Evolutionary conservation across 1,284 basidiomycete species (phyloP), one percentile per base, ranked within the genome.

Genomic region (Leccinum fallax): DNA sequence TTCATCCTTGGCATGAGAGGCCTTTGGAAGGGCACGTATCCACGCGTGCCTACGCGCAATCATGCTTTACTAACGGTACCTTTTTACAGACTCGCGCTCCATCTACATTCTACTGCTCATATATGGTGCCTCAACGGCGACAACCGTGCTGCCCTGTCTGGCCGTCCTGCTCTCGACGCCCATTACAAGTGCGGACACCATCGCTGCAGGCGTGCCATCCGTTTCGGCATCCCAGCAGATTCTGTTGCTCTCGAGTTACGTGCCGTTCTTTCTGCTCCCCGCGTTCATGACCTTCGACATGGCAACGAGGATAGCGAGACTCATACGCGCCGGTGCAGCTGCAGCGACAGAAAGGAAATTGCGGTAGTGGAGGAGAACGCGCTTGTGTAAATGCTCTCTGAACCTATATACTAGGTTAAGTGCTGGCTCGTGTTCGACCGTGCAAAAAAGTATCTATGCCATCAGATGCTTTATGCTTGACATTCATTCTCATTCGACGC

Each of bases 51-150:
- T 46, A 13, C 19, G 13, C 19, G 1, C 43, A 46, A 19, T 21
- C 11, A 19, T 19, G 19, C 19, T 19, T 46, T 46, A 13, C 43
- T 46, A 21, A 46, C 19, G 11, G 19, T 21, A 11, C 43, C 43
- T 46, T 30, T 56, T 24, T 65, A 60, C 67, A 86, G 87, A 77
- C 63, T 81, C 76, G 3, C 75, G 69, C 7, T 68, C 71, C 11
- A 79, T 84, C 57, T 87, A 87, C 69, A 74, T 82, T 10, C 77
- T 86, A 19, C 77, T 95, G 5, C 77, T 92, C 5, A 73, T 88
- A 34, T 95, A 95, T 72, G 91, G 83, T 28, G 89, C 91, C 0
- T 92, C 90, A 0, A 89, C 92, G 0, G 80, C 85, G 0, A 94
- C 92, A 0, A 93, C 92, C 0, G 88, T 89, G 2, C 74, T 93